Base-by-base conservation (phyloP, 2,329 filamentous ascomycete species). In the Madurella fahalii region DNA sequence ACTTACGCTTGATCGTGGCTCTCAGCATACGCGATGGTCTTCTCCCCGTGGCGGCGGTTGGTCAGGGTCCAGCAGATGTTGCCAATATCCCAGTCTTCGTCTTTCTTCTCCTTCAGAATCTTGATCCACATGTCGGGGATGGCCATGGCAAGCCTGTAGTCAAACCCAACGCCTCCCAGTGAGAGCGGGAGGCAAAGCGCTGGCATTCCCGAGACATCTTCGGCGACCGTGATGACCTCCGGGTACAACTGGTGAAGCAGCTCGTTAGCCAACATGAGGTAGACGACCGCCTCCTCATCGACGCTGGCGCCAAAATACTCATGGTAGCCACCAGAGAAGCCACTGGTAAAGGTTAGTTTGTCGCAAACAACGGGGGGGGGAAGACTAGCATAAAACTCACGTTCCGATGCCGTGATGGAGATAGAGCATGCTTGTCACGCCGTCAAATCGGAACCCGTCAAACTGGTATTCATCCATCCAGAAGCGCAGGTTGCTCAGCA, bases 81-180 rank as follows among this genome's bases (percentile, higher is more conserved):
- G 54, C 82, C 84, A 72, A 99, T 87, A 65, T 97, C 89, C 94
- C 94, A 99, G 9, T 95, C 82, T 59, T 90, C 81, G 65, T 99
- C 94, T 67, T 87, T 81, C 70, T 90, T 85, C 74, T 99, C 94
- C 72, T 99, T 99, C 58, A 97, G 73, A 68, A 95, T 90, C 75
- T 99, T 99, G 79, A 99, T 99, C 84, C 95, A 99, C 84, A 99
- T 89, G 71, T 99, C 94, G 4, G 94, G 94, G 59, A 99, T 85
- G 4, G 94, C 94, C 94, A 99, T 99, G 52, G 92, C 92, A 32
- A 99, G 83, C 62, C 94, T 85, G 72, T 99, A 99, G 73, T 99
- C 94, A 69, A 99, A 99, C 25, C 94, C 94, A 63, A 97, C 84
- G 58, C 94, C 94, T 16, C 94, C 94, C 2, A 96, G 77, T 1